These are phyloP conservation scores for Tagetes erecta DNA, from an alignment of 129 eudicot genomes.

Conservation along the genomic window DNA sequence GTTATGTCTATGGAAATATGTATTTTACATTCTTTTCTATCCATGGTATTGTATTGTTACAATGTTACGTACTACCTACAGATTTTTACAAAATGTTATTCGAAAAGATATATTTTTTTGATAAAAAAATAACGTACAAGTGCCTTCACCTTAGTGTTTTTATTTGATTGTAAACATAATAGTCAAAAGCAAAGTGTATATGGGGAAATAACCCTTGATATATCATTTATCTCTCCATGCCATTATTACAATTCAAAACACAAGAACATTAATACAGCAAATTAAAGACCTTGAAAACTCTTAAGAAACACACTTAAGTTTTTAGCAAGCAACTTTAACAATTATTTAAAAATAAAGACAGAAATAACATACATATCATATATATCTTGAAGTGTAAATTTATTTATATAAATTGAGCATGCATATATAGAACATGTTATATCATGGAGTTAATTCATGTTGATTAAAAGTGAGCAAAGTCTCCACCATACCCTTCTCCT, in stretches of 20 bases:
- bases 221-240: not conserved
- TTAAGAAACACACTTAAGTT: not conserved
- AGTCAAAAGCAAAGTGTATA: not conserved
- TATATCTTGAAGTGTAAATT: not conserved
- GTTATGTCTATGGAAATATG: too few species aligned
- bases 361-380: not conserved
- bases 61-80: too few species aligned
- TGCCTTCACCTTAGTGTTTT: not conserved
- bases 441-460: slow-evolving; percentile 46
- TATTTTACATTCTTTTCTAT: too few species aligned
- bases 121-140: not conserved
- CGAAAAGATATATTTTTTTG: too few species aligned
- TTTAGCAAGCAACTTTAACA: not conserved
- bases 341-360: too few species aligned
- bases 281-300: not conserved
- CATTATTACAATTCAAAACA: too few species aligned
- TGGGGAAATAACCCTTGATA: not conserved
- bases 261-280: not conserved
- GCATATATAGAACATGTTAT: not conserved
- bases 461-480: slow-evolving; percentile 53
- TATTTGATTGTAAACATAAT: too few species aligned
- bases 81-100: too few species aligned
- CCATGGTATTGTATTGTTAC: too few species aligned
- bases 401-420: slow-evolving; percentile 5
- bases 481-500: slow-evolving; percentile 76